A percentile compares a stretch with the other conserved stretches of the same genome.
Conservation (phyloP, 331 rosid genomes). For the Cydonia oblonga region DNA sequence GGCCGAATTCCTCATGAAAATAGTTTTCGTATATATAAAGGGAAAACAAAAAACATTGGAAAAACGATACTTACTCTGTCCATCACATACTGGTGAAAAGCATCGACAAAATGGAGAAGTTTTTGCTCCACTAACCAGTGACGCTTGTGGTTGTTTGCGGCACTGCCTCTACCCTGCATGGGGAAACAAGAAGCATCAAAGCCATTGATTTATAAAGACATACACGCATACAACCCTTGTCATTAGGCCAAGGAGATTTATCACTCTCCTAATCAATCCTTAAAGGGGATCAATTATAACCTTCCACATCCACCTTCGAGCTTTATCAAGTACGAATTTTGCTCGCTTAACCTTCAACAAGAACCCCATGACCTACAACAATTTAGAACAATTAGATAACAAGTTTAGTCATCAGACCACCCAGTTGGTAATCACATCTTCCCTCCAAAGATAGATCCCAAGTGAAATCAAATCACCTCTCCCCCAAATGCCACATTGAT, state of each 20-base stretch:
- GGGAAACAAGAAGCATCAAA: constrained; percentile 5
- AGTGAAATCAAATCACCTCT: neutral
- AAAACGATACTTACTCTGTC: constrained; percentile 49
- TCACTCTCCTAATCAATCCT: neutral
- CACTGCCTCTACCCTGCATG: constrained; percentile 66
- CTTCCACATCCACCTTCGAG: constrained; percentile 99
- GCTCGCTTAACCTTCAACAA: constrained; percentile 95
- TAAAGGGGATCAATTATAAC: constrained; percentile 22
- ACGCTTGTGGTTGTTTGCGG: constrained; percentile 43
- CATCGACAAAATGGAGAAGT: constrained; percentile 98
- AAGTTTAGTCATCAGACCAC: neutral
- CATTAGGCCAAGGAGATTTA: neutral
- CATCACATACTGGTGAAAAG: constrained; percentile 98
- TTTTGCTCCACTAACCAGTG: constrained; percentile 97
- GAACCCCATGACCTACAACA: constrained; percentile 75
- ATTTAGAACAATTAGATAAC: neutral
- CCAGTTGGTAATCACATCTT: neutral
- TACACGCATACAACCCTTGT: neutral
- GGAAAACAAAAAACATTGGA: neutral
- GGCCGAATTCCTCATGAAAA: neutral
- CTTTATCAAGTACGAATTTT: constrained; percentile 84
- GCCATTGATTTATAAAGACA: constrained; percentile 3
- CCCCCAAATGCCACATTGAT: neutral
- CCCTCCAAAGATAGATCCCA: neutral
- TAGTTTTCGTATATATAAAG: neutral